A percentile compares a stretch with the other conserved stretches of the same genome.
Conservation (phyloP, 83 land plant species). For the Larix sibirica region DNA sequence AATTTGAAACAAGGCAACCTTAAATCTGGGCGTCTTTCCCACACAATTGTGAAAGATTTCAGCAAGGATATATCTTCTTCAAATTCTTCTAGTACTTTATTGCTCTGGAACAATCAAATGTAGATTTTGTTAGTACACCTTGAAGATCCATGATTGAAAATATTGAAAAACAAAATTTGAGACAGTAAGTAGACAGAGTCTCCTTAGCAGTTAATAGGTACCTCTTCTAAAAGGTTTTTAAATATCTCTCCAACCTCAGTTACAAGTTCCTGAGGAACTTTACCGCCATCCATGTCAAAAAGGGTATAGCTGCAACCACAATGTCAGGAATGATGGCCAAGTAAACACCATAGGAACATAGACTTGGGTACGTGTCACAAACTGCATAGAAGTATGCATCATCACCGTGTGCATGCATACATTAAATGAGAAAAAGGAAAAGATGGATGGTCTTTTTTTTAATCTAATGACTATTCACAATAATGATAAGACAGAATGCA, state of each 20-base stretch:
- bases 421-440: no score
- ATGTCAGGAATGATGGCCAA: not conserved
- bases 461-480: no score
- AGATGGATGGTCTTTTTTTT: no score
- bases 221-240: conserved; percentile 74
- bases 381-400: no score
- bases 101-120: conserved; percentile 41
- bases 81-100: conserved; percentile 64
- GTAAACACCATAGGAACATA: not conserved
- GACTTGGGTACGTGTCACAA: no score
- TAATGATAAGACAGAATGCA: no score
- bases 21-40: conserved; percentile 71
- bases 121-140: conserved; percentile 16
- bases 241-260: conserved; percentile 70
- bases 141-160: not conserved
- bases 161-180: conserved; percentile 19
- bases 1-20: conserved; percentile 34
- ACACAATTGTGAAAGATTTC: conserved; percentile 69
- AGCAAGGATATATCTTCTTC: conserved; percentile 68
- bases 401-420: no score
- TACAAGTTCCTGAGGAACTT: conserved; percentile 66
- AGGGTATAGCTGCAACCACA: conserved; percentile 62
- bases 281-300: conserved; percentile 64
- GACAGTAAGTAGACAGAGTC: not conserved
- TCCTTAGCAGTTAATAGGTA: not conserved